Conservation (phyloP, 805 yeast genomes). For the Saccharomycopsis capsularis region DNA sequence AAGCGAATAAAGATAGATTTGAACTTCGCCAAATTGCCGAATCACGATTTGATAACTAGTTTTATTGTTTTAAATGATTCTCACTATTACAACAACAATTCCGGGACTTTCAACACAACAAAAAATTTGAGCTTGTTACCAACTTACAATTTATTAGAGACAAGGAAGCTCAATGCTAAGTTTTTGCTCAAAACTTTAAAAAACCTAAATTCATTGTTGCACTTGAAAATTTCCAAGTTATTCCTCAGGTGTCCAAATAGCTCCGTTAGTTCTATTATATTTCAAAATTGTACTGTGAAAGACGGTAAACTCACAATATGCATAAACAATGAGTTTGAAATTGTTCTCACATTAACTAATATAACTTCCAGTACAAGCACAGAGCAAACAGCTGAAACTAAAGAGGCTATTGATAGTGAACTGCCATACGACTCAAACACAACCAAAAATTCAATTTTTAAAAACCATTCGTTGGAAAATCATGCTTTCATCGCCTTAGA, state of each 20-base stretch:
- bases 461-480: not conserved
- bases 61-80: conserved; percentile 77
- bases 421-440: not conserved
- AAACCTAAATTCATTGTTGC: conserved; percentile 14
- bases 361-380: not conserved
- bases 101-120: not conserved
- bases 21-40: conserved; percentile 70
- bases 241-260: conserved; percentile 3
- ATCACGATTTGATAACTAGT: conserved; percentile 84
- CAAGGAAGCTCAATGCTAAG: not conserved
- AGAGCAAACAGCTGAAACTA: not conserved
- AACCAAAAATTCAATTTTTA: conserved; percentile 1
- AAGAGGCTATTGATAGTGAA: not conserved
- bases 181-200: conserved; percentile 9
- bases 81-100: conserved; percentile 12
- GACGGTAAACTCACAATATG: conserved; percentile 17
- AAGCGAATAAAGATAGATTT: conserved; percentile 18
- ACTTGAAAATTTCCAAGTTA: conserved; percentile 15
- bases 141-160: conserved; percentile 14
- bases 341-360: conserved; percentile 13
- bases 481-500: conserved; percentile 10
- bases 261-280: not conserved
- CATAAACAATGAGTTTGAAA: conserved; percentile 17
- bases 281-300: conserved; percentile 9
- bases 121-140: conserved; percentile 16